Percentiles rank a stretch among this genome's conserved stretches.
Conservation (phyloP, 805 yeast species). For the Tetrapisispora phaffii region DNA sequence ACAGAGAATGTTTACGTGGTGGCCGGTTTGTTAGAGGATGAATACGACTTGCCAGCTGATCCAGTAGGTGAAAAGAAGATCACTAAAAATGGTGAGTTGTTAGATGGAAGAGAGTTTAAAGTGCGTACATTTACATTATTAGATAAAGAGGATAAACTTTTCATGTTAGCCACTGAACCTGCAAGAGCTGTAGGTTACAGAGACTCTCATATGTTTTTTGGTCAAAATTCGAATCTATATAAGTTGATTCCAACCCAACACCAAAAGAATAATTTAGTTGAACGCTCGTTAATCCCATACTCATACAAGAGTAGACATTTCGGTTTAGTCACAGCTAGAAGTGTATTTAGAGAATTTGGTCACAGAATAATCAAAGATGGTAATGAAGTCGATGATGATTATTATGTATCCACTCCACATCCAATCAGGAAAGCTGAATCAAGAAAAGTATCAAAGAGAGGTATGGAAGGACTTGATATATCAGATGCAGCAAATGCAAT, state of each 20-base stretch:
- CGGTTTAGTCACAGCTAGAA: conserved; percentile 82
- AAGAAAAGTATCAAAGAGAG: conserved; percentile 5
- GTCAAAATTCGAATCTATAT: conserved; percentile 67
- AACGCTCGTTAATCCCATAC: conserved; percentile 72
- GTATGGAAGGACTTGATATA: conserved; percentile 10
- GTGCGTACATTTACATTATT: conserved; percentile 55
- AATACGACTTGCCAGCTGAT: conserved; percentile 67
- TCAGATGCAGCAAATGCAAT: conserved; percentile 8
- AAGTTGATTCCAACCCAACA: conserved; percentile 65
- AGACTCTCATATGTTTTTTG: conserved; percentile 82
- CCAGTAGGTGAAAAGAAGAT: conserved; percentile 70
- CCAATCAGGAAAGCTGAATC: conserved; percentile 46
- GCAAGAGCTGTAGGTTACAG: conserved; percentile 92
- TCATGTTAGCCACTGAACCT: conserved; percentile 91
- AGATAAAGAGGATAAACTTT: conserved; percentile 53
- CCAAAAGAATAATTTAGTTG: conserved; percentile 75
- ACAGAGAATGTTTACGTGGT: not conserved
- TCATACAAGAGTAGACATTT: conserved; percentile 87
- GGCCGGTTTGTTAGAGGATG: conserved; percentile 54
- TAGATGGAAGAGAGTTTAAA: conserved; percentile 66
- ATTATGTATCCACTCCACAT: conserved; percentile 52
- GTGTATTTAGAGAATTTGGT: conserved; percentile 87
- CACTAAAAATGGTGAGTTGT: conserved; percentile 52
- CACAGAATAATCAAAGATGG: conserved; percentile 76
- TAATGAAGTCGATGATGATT: conserved; percentile 73